Evolutionary conservation across 2,329 filamentous ascomycete species (phyloP).

Genomic region (Monosporascus sp.): DNA sequence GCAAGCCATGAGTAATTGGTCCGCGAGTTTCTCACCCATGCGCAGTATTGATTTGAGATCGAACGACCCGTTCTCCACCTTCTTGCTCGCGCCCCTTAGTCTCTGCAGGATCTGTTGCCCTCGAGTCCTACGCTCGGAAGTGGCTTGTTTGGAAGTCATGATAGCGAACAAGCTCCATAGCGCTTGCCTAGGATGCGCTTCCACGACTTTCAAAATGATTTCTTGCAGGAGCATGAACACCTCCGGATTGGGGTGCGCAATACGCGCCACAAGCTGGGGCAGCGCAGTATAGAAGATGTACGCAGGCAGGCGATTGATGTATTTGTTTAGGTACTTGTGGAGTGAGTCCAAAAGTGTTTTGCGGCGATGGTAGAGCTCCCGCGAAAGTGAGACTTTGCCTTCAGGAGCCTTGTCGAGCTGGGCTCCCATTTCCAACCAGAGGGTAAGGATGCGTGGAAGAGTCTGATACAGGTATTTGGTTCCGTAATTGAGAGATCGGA

Average conservation of each 20-base stretch:
- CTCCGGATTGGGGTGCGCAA: constrained; percentile 75
- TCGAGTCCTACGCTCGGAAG: constrained; percentile 54
- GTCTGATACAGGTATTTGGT: constrained; percentile 97
- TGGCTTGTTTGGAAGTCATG: constrained; percentile 68
- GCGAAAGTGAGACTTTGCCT: constrained; percentile 47
- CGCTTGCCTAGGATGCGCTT: constrained; percentile 82
- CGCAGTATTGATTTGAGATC: constrained; percentile 70
- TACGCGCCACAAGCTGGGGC: constrained; percentile 92
- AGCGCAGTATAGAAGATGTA: constrained; percentile 79
- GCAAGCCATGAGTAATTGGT: constrained; percentile 76
- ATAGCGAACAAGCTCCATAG: constrained; percentile 89
- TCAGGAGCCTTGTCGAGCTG: constrained; percentile 61
- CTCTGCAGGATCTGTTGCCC: constrained; percentile 49
- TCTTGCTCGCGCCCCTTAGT: constrained; percentile 43
- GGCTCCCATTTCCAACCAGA: constrained; percentile 90
- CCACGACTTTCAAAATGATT: constrained; percentile 83
- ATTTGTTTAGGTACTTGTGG: constrained; percentile 74
- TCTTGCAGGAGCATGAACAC: constrained; percentile 73
- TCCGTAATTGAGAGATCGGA: constrained; percentile 79
- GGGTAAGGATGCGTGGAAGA: constrained; percentile 80
- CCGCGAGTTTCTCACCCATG: constrained; percentile 76
- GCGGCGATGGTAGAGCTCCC: constrained; percentile 50
- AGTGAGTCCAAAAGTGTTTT: constrained; percentile 63
- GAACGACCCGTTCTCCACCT: constrained; percentile 43
- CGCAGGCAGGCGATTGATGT: constrained; percentile 65